Evolutionary conservation across 495 filamentous ascomycete genomes (phyloP).

Genomic region (Parachaetomium inaequale): DNA sequence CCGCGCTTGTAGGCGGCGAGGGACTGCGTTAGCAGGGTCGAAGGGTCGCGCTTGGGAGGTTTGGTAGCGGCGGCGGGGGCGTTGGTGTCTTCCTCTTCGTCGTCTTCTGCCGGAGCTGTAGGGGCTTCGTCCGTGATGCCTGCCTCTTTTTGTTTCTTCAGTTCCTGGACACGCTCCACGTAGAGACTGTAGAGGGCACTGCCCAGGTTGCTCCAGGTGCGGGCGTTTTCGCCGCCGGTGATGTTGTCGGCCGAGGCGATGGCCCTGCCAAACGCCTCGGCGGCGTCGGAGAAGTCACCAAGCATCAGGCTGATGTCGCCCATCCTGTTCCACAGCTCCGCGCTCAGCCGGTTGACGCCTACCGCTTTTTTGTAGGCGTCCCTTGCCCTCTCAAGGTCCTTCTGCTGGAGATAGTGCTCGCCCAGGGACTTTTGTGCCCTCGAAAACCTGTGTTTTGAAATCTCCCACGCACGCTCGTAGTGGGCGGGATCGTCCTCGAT

Average conservation of each 20-base stretch:
- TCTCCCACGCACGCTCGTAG: slow-evolving; percentile 86
- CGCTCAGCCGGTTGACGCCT: slow-evolving; percentile 73
- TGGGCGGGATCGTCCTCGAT: slow-evolving; percentile 67
- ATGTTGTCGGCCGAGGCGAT: slow-evolving; percentile 52
- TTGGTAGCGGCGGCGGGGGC: neutral
- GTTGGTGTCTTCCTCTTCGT: slow-evolving; percentile 28
- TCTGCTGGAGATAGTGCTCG: slow-evolving; percentile 63
- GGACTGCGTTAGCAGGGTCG: slow-evolving; percentile 66
- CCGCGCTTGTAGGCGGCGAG: slow-evolving; percentile 81
- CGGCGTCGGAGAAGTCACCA: slow-evolving; percentile 70
- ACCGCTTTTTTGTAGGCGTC: slow-evolving; percentile 75
- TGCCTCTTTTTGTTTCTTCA: slow-evolving; percentile 31
- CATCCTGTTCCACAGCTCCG: slow-evolving; percentile 79
- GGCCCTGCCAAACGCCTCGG: slow-evolving; percentile 76
- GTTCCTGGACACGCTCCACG: slow-evolving; percentile 41
- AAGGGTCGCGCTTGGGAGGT: slow-evolving; percentile 37
- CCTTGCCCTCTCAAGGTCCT: slow-evolving; percentile 64
- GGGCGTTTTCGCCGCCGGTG: slow-evolving; percentile 81
- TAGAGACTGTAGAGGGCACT: slow-evolving; percentile 60
- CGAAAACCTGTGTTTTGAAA: slow-evolving; percentile 75
- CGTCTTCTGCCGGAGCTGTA: slow-evolving; percentile 9
- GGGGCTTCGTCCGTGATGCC: slow-evolving; percentile 16
- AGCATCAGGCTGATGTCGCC: slow-evolving; percentile 83
- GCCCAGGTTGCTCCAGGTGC: slow-evolving; percentile 93
- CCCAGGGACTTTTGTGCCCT: slow-evolving; percentile 85